phyloP scores from a whole-genome alignment of 148 eudicot genomes.

The Fagopyrum tataricum region DNA sequence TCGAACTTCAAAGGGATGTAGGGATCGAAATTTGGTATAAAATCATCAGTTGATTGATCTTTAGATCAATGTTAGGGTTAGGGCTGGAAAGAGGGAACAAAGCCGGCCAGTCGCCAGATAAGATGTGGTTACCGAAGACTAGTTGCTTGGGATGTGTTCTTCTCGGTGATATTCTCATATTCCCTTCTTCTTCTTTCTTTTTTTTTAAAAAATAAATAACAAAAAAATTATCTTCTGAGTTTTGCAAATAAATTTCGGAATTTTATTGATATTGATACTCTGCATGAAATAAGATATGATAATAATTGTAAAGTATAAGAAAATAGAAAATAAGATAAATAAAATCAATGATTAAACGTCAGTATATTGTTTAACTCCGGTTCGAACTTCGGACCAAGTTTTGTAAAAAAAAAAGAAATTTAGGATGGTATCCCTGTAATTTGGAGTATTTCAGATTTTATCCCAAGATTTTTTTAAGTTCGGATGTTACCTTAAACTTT shows the following conservation, averaged over 20 bases:
- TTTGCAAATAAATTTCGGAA: neutral
- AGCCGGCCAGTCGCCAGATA: constrained; percentile 5
- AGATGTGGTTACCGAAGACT: neutral
- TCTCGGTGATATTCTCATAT: neutral
- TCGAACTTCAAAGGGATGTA: neutral
- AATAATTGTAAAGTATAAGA: no score
- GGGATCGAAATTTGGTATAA: neutral
- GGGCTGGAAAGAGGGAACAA: neutral
- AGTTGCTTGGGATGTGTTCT: neutral
- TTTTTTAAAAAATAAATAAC: no score
- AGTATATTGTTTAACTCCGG: no score
- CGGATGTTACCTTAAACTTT: no score
- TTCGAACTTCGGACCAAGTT: no score
- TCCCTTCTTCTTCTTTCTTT: neutral
- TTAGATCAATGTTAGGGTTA: constrained; percentile 6
- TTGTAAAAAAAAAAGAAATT: no score
- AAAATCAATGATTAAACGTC: no score
- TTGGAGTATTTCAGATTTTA: no score
- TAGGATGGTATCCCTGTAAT: no score
- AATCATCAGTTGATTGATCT: neutral
- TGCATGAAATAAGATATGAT: no score
- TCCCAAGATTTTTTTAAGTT: no score
- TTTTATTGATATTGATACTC: neutral
- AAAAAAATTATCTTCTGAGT: neutral
- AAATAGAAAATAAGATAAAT: no score